Conservation (phyloP, 2,329 filamentous ascomycete species). For the Chrysoporthe cubensis region DNA sequence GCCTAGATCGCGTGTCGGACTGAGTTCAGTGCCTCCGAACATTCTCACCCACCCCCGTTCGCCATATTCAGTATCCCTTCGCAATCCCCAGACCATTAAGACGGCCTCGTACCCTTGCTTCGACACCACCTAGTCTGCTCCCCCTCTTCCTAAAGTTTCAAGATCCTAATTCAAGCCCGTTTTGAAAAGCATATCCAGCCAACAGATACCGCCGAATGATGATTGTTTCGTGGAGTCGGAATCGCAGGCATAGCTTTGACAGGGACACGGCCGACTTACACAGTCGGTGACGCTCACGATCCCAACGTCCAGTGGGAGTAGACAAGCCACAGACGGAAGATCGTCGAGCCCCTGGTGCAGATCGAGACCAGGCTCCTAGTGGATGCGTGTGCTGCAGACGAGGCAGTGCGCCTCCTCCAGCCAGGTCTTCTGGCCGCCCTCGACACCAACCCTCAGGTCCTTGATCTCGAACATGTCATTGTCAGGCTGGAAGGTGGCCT, state of each 20-base stretch:
- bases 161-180: neutral
- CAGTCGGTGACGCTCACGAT: neutral
- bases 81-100: neutral
- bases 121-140: too few species aligned
- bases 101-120: neutral
- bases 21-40: neutral
- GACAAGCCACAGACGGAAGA: neutral
- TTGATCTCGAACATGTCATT: slow-evolving; percentile 53
- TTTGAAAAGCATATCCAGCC: neutral
- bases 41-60: neutral
- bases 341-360: neutral
- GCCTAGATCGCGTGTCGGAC: neutral
- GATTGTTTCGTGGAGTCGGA: neutral
- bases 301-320: neutral
- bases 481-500: slow-evolving; percentile 53
- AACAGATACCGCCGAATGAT: neutral
- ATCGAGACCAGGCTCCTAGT: slow-evolving; percentile 36
- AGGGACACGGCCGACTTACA: neutral
- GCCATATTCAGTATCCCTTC: neutral
- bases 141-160: too few species aligned
- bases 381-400: slow-evolving; percentile 52
- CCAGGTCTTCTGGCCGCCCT: slow-evolving; percentile 57
- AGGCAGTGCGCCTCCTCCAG: slow-evolving; percentile 56
- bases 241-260: neutral
- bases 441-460: slow-evolving; percentile 53